Evolutionary conservation across 495 filamentous ascomycete genomes (phyloP), one percentile per base, ranked within the genome.

Genomic region (Penicillium lagena): DNA sequence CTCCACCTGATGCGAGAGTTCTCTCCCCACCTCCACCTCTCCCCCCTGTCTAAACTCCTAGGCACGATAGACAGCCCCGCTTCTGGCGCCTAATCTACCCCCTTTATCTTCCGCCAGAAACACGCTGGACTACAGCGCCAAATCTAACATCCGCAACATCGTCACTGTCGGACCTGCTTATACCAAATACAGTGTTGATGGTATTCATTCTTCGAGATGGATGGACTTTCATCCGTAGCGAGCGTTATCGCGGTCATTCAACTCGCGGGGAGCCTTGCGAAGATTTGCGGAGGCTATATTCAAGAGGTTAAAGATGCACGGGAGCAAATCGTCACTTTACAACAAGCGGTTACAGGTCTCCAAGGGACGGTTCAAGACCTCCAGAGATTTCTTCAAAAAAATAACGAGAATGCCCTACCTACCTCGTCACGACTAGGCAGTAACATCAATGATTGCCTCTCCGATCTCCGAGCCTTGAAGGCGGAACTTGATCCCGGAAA

Each of bases 211-310:
- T 46, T 31, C 39, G 6, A 39, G 46, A 58, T 58, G 55, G 48
- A 55, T 50, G 40, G 17, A 29, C 12, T 59, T 33, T 55, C 49
- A 10, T 42, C 40, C 31, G 46, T 40, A 29, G 35, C 43, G 17
- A 59, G 55, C 46, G 55, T 55, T 45, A 49, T 58, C 43, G 52
- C 59, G 40, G 41, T 59, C 37, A 51, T 63, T 44, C 57, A 63
- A 48, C 42, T 58, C 14, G 51, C 57, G 12, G 52, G 47, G 47
- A 55, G 40, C 43, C 32, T 63, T 29, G 51, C 52, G 50, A 51
- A 58, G 40, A 34, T 60, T 55, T 63, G 57, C 33, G 52, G 60
- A 28, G 55, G 54, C 32, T 63, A 60, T 40, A 63, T 63, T 40
- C 38, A 47, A 39, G 40, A 56, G 37, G 57, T 57, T 36, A 56